Conservation (phyloP, 176 grass and related monocot species). For the Oryza longistaminata region DNA sequence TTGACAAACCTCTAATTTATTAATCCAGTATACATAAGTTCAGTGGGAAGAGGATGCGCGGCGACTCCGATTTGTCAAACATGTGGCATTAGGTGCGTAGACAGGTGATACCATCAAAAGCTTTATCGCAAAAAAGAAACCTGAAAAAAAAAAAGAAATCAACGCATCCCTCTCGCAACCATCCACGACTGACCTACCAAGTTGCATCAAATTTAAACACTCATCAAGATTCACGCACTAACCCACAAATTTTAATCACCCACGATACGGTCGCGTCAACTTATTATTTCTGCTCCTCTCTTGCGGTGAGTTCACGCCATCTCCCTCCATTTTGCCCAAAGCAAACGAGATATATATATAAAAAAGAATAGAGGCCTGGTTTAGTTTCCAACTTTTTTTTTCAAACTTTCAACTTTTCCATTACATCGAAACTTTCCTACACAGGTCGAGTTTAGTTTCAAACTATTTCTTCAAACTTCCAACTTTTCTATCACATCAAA, state of each 20-base stretch:
- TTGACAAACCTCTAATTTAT: neutral
- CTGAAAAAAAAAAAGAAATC: neutral
- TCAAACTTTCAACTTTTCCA: too few relatives aligned
- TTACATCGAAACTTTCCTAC: too few relatives aligned
- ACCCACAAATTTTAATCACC: neutral
- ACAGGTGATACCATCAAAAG: neutral
- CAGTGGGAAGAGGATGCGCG: neutral
- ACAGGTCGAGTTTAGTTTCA: too few relatives aligned
- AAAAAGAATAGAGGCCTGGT: too few relatives aligned
- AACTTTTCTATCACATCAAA: too few relatives aligned
- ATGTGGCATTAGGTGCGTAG: neutral
- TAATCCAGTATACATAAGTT: neutral
- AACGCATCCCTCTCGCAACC: neutral
- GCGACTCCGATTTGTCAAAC: neutral
- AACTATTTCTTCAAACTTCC: too few relatives aligned
- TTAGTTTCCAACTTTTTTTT: too few relatives aligned
- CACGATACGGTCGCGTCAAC: neutral
- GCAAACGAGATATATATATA: neutral
- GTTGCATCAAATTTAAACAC: neutral
- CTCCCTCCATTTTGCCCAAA: neutral
- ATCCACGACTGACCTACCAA: neutral
- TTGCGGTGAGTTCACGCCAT: conserved; percentile 5
- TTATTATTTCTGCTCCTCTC: too few relatives aligned
- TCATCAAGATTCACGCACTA: conserved; percentile 13
- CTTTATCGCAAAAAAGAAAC: neutral